phyloP scores from a whole-genome alignment of 768 basidiomycete species.

The Serpula lacrymans region DNA sequence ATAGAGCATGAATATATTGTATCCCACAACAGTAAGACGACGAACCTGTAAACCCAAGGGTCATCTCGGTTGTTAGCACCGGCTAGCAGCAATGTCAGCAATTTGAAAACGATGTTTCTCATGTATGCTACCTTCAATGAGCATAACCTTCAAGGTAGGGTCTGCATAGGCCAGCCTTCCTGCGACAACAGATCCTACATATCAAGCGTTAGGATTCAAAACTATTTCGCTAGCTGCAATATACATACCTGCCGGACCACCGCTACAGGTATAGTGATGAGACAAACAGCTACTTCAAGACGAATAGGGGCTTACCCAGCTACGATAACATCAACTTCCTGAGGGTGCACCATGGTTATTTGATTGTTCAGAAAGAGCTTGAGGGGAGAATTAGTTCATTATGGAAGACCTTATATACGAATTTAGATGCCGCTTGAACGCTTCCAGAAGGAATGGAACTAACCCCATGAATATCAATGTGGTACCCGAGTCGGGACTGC shows the following conservation, averaged over 20 bases:
- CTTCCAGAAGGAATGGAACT: slow-evolving; percentile 3
- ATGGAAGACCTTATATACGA: slow-evolving; percentile 12
- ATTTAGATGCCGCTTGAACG: slow-evolving; percentile 2
- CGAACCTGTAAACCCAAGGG: slow-evolving; percentile 67
- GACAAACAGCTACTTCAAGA: too few relatives aligned
- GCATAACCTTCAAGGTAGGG: slow-evolving; percentile 70
- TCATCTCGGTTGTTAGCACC: slow-evolving; percentile 72
- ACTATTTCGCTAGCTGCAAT: too few relatives aligned
- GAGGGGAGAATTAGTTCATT: background rate
- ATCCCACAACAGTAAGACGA: background rate
- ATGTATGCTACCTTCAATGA: slow-evolving; percentile 55
- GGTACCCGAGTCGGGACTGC: background rate
- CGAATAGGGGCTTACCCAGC: slow-evolving; percentile 38
- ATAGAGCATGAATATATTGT: background rate
- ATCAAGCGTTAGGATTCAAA: too few relatives aligned
- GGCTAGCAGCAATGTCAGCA: slow-evolving; percentile 29
- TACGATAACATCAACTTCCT: slow-evolving; percentile 73
- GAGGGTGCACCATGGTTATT: slow-evolving; percentile 45
- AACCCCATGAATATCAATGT: background rate
- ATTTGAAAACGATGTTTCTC: background rate
- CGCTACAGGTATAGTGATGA: slow-evolving; percentile 27
- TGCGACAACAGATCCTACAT: slow-evolving; percentile 58
- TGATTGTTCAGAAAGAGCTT: slow-evolving; percentile 3
- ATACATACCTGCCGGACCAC: slow-evolving; percentile 56
- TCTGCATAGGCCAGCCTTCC: slow-evolving; percentile 70